These are phyloP conservation scores for Hymenoscyphus salicellus DNA, from an alignment of 2,329 filamentous ascomycete species.

Conservation along the genomic window DNA sequence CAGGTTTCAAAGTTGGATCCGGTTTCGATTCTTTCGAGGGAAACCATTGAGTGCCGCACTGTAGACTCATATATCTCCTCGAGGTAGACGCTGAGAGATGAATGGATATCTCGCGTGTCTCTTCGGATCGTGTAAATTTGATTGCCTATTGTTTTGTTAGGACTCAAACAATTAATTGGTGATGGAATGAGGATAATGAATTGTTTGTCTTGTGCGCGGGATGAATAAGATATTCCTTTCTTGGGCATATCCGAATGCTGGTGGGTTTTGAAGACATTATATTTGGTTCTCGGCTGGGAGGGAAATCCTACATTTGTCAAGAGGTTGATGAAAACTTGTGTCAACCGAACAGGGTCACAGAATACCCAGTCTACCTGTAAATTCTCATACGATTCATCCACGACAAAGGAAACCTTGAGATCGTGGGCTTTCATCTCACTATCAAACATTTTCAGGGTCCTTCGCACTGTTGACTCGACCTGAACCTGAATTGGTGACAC, in stretches of 20 bases:
- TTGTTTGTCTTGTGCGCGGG: neutral
- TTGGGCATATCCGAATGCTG: neutral
- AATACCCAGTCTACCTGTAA: slow-evolving; percentile 68
- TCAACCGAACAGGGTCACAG: slow-evolving; percentile 71
- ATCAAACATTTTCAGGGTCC: slow-evolving; percentile 76
- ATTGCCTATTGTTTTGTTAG: slow-evolving; percentile 48
- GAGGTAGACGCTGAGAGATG: slow-evolving; percentile 31
- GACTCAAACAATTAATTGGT: neutral
- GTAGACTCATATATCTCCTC: slow-evolving; percentile 11
- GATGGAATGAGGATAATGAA: neutral
- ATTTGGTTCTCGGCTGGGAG: neutral
- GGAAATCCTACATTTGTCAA: slow-evolving; percentile 57
- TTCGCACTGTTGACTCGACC: slow-evolving; percentile 60
- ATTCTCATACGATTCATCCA: slow-evolving; percentile 64
- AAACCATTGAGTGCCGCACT: slow-evolving; percentile 3
- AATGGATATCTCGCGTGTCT: slow-evolving; percentile 50
- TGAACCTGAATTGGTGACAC: slow-evolving; percentile 70
- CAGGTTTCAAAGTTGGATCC: slow-evolving; percentile 11
- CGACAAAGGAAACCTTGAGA: slow-evolving; percentile 66
- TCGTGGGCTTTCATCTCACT: slow-evolving; percentile 68
- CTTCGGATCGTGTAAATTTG: slow-evolving; percentile 72
- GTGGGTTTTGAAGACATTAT: neutral
- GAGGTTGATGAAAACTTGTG: slow-evolving; percentile 79
- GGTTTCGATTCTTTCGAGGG: slow-evolving; percentile 8
- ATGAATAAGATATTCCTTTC: neutral